Base-by-base conservation (phyloP, 257 asterid species). In the Linderniella brevidens region DNA sequence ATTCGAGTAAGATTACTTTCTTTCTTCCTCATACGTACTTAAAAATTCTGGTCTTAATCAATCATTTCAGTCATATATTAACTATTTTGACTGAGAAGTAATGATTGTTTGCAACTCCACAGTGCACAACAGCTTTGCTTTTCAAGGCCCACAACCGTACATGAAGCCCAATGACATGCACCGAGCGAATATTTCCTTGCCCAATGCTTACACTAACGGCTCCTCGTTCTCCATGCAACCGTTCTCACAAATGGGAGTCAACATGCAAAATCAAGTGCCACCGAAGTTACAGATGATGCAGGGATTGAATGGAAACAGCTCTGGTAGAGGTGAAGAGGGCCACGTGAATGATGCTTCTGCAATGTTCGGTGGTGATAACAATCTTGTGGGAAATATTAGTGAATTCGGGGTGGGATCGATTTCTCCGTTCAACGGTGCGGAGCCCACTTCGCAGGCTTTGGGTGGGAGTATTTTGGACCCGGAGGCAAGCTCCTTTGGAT, bases 381-480 rank as follows among this genome's bases (percentile, higher is more conserved):
- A 60, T 65, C 67, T 68, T 42, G 49, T 80, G 25, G 86, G 80
- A 60, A 58, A 74, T 54, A 86, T 66, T 49, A 67, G 65, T 67
- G 61, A 68, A 36, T 64, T 68, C 17, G 79, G 78, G 17, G 90
- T 71, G 58, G 66, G 72, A 45, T 61, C 86, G 8, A 69, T 72
- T 61, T 74, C 94, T 61, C 74, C 86, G 39, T 84, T 74, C 58
- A 67, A 69, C 60, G 66, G 77, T 19, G 79, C 64, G 4, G 84
- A 72, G 57, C 55, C 90, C 50, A 70, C 71, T 56, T 53, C 79
- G 5, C 88, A 70, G 49, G 57, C 77, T 0, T 37, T 76, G 67
- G 63, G 61, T 9, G 93, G 66, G 67, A 44, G 68, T 12, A 53
- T 67, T 41, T 51, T 78, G 61, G 86, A 76, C 57, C 65, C 69